Conservation (phyloP, 2,329 filamentous ascomycete species). For the Gnomoniopsis smithogilvyi region DNA sequence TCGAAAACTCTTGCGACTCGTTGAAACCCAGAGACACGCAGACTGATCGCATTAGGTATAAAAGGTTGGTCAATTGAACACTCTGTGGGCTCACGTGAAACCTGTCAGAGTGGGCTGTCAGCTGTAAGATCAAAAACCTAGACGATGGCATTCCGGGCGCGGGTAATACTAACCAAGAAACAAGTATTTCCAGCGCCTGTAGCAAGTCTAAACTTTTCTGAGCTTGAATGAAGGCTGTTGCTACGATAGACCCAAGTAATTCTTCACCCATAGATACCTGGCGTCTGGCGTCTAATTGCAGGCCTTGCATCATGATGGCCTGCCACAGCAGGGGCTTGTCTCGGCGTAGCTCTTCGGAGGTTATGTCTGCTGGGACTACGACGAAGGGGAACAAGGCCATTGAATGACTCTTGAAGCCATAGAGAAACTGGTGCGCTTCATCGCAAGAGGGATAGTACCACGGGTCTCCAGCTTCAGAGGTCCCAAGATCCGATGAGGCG, state of each 20-base stretch:
- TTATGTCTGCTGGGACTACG: conserved; percentile 34
- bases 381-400: conserved; percentile 43
- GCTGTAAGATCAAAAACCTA: not conserved
- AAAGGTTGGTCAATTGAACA: conserved; percentile 46
- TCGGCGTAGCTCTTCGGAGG: conserved; percentile 33
- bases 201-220: conserved; percentile 43
- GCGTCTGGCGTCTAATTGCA: conserved; percentile 39
- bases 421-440: conserved; percentile 39
- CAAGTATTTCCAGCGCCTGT: conserved; percentile 41
- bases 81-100: conserved; percentile 47
- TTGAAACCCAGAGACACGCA: conserved; percentile 38
- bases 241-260: conserved; percentile 40
- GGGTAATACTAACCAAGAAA: conserved; percentile 38
- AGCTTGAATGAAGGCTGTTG: conserved; percentile 38
- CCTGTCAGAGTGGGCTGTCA: conserved; percentile 27
- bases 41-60: conserved; percentile 46
- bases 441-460: conserved; percentile 10
- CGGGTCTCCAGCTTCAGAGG: not conserved
- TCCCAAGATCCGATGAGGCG: not conserved
- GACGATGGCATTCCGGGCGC: not conserved
- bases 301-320: conserved; percentile 42
- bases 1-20: conserved; percentile 24
- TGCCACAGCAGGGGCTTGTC: conserved; percentile 47
- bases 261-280: conserved; percentile 42
- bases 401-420: conserved; percentile 31